Evolutionary conservation across 2,329 filamentous ascomycete species (phyloP).

Genomic region (Geosmithia morbida): DNA sequence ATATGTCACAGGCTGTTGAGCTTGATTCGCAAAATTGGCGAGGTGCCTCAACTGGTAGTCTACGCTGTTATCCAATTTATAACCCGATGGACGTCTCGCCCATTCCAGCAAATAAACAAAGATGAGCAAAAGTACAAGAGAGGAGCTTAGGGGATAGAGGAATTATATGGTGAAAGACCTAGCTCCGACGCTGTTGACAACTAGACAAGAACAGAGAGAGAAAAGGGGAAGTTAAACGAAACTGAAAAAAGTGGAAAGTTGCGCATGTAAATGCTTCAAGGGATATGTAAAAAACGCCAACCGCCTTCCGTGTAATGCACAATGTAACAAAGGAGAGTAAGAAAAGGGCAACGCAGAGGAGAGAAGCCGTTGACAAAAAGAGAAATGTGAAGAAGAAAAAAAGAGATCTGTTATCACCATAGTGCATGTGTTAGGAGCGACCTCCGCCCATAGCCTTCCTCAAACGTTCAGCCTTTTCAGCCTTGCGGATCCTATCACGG

Average conservation of each 20-base stretch:
- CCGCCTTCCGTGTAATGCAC: background rate
- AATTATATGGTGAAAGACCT: background rate
- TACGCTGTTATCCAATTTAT: too few relatives aligned
- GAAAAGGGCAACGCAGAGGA: background rate
- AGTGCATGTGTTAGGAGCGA: conserved; percentile 7
- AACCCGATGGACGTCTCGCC: too few relatives aligned
- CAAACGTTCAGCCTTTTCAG: conserved; percentile 44
- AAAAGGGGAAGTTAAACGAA: background rate
- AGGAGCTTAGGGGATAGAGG: background rate
- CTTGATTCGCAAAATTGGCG: too few relatives aligned
- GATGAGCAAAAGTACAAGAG: background rate
- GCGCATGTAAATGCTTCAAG: background rate
- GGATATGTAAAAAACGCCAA: background rate
- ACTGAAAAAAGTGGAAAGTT: background rate
- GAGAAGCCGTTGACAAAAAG: background rate
- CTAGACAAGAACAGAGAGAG: background rate
- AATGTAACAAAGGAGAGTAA: background rate
- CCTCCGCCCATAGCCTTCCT: conserved; percentile 23
- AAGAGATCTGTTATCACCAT: background rate
- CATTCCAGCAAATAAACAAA: too few relatives aligned
- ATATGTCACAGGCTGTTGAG: too few relatives aligned
- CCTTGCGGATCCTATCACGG: conserved; percentile 45
- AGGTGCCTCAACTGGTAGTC: too few relatives aligned
- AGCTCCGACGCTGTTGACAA: background rate
- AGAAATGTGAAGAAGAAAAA: background rate